These are phyloP conservation scores for Candida sp. DNA, from an alignment of 1,139 yeast genomes.

Conservation along the genomic window DNA sequence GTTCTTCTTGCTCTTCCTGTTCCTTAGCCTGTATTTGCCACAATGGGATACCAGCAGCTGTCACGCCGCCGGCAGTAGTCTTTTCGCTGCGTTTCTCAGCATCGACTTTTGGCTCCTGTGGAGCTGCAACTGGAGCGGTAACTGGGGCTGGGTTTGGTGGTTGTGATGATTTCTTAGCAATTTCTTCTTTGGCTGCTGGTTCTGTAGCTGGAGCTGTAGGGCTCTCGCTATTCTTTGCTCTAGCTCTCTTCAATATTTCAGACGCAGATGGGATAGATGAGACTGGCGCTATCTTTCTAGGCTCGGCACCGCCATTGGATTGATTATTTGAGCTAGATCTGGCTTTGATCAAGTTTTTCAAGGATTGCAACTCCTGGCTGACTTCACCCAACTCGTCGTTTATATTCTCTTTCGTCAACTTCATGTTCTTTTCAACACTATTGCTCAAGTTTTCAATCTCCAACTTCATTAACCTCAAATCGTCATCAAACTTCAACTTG, in stretches of 20 bases:
- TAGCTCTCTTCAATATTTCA: conserved; percentile 61
- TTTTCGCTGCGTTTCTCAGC: conserved; percentile 10
- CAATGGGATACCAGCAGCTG: conserved; percentile 63
- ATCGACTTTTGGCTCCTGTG: conserved; percentile 1
- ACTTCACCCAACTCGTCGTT: conserved; percentile 60
- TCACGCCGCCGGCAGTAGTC: conserved; percentile 27
- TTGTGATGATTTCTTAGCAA: conserved; percentile 1
- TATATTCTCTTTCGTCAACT: conserved; percentile 57
- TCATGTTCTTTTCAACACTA: conserved; percentile 69
- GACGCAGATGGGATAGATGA: conserved; percentile 69
- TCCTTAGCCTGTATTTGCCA: conserved; percentile 64
- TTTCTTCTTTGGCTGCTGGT: conserved; percentile 1
- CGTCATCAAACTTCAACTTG: conserved; percentile 78
- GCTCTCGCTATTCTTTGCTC: conserved; percentile 23
- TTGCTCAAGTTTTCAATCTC: conserved; percentile 81
- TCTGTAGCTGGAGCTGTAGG: conserved; percentile 8
- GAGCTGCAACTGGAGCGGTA: conserved; percentile 4
- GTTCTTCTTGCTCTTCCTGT: conserved; percentile 35
- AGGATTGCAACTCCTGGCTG: conserved; percentile 65
- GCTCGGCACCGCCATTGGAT: conserved; percentile 17
- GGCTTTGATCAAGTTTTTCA: conserved; percentile 66
- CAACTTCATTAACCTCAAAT: conserved; percentile 75
- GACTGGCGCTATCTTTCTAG: conserved; percentile 49
- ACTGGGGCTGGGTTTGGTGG: conserved; percentile 6
- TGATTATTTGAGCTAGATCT: conserved; percentile 35